These are phyloP conservation scores for Tuctoria greenei DNA, from an alignment of 176 grass and related monocot genomes.

Conservation along the genomic window DNA sequence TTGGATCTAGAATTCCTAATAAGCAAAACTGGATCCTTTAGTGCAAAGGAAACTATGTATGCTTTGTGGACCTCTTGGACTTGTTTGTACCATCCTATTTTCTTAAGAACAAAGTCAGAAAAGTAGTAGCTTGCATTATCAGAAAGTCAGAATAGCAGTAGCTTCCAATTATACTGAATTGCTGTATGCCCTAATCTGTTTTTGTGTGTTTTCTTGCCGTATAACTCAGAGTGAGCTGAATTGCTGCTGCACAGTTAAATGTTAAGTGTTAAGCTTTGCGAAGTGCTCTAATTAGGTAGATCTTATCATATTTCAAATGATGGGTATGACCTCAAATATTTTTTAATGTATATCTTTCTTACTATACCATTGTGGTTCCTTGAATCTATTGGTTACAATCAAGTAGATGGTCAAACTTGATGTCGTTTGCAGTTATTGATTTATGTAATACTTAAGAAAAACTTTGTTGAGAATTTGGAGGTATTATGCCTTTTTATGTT, in stretches of 20 bases:
- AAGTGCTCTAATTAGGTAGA: neutral
- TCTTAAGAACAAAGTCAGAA: neutral
- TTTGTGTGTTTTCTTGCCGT: neutral
- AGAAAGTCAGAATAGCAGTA: neutral
- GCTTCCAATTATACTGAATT: neutral
- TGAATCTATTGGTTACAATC: slow-evolving; percentile 3
- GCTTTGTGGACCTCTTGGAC: neutral
- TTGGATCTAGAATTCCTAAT: neutral
- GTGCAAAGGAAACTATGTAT: slow-evolving; percentile 5
- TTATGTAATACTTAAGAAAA: slow-evolving; percentile 16
- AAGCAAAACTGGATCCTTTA: neutral
- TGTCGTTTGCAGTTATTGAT: slow-evolving; percentile 17
- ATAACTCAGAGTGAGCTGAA: neutral
- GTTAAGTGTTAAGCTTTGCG: neutral
- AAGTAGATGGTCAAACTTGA: neutral
- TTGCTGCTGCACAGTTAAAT: neutral
- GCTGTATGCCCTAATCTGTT: neutral
- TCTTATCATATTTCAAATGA: neutral
- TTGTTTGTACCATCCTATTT: neutral
- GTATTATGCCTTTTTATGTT: neutral
- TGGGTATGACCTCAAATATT: neutral
- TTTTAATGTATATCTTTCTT: neutral
- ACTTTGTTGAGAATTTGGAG: slow-evolving; percentile 1
- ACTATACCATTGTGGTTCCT: neutral
- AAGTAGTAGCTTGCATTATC: no score